A percentile compares a stretch with the other conserved stretches of the same genome.
Evolutionary conservation across 1,284 basidiomycete genomes (phyloP).

Genomic region (Tilletiaria anomala): DNA sequence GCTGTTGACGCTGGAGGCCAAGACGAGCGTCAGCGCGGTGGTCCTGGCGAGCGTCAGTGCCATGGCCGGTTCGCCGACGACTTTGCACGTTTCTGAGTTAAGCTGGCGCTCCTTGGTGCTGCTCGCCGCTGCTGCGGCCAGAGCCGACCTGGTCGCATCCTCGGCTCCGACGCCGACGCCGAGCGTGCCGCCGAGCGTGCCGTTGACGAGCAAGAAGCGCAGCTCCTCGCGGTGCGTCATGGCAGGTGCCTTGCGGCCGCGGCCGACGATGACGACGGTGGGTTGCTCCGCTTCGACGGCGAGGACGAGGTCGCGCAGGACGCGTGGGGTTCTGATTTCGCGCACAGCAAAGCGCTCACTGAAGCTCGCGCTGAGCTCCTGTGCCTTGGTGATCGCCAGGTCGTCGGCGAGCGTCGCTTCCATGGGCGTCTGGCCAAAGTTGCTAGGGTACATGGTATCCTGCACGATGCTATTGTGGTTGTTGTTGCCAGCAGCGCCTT

Average conservation of each 20-base stretch:
- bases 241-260: slow-evolving; percentile 21
- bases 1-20: slow-evolving; percentile 14
- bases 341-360: slow-evolving; percentile 7
- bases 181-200: background rate
- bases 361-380: slow-evolving; percentile 11
- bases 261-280: slow-evolving; percentile 20
- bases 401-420: slow-evolving; percentile 27
- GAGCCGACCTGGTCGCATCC: background rate
- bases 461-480: slow-evolving; percentile 5
- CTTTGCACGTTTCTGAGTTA: slow-evolving; percentile 27
- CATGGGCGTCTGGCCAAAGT: slow-evolving; percentile 8
- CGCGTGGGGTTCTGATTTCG: too few species aligned
- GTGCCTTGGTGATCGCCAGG: slow-evolving; percentile 13
- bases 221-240: slow-evolving; percentile 29
- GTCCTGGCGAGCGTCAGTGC: slow-evolving; percentile 11
- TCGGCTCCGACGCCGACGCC: too few species aligned
- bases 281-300: slow-evolving; percentile 8
- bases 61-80: slow-evolving; percentile 26
- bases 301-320: slow-evolving; percentile 9
- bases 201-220: slow-evolving; percentile 6
- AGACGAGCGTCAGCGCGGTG: slow-evolving; percentile 15
- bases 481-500: slow-evolving; percentile 6
- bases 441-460: slow-evolving; percentile 24
- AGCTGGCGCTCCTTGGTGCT: slow-evolving; percentile 7
- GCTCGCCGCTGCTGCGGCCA: background rate